These are phyloP conservation scores for Penicillium sp. DNA, from an alignment of 2,329 filamentous ascomycete genomes.

Conservation along the genomic window DNA sequence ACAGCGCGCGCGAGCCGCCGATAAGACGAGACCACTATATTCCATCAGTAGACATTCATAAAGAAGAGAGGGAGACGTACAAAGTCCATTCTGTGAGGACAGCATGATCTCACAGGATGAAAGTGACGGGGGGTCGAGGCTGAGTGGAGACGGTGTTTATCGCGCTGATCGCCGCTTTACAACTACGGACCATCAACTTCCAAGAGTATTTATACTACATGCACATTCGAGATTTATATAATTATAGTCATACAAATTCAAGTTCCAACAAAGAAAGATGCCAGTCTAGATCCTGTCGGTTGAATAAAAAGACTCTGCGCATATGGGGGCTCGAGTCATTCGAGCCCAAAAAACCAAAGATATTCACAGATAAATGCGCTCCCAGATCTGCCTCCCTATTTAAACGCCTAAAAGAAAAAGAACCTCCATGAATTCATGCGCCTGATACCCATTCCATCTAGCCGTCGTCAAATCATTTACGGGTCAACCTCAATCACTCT, in stretches of 20 bases:
- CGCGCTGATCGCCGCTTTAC: slow-evolving; percentile 15
- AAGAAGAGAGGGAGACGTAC: slow-evolving; percentile 32
- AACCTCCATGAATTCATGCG: slow-evolving; percentile 15
- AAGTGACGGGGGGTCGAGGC: slow-evolving; percentile 15
- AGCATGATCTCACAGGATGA: slow-evolving; percentile 32
- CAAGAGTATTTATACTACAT: neutral
- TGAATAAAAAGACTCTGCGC: neutral
- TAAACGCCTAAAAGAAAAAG: slow-evolving; percentile 8
- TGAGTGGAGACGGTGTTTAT: slow-evolving; percentile 23
- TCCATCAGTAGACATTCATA: slow-evolving; percentile 4
- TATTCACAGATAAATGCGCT: slow-evolving; percentile 30
- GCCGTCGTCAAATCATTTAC: slow-evolving; percentile 20
- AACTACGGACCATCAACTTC: too few relatives aligned
- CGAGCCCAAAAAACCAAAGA: slow-evolving; percentile 11
- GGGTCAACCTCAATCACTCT: slow-evolving; percentile 31
- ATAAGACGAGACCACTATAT: slow-evolving; percentile 60
- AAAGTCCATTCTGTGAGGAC: slow-evolving; percentile 42
- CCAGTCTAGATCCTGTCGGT: neutral
- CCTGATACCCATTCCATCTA: slow-evolving; percentile 23
- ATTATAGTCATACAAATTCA: neutral
- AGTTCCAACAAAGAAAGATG: neutral
- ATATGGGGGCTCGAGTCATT: neutral
- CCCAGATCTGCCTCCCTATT: slow-evolving; percentile 15
- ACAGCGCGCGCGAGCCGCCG: slow-evolving; percentile 51
- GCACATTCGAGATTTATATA: neutral